phyloP scores from a whole-genome alignment of 495 filamentous ascomycete genomes.

The Neurospora sp. region DNA sequence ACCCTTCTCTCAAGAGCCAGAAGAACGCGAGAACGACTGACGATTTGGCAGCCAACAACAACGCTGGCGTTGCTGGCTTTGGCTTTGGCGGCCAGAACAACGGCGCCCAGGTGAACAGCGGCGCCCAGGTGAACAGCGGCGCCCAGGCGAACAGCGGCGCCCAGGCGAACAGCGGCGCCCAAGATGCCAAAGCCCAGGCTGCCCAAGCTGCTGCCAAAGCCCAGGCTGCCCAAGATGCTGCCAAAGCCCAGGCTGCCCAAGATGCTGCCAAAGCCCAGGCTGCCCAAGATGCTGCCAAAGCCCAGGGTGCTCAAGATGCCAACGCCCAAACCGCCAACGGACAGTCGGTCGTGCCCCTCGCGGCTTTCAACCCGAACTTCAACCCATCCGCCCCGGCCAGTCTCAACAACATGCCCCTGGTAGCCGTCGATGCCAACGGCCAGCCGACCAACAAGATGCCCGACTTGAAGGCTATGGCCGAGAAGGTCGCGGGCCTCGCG shows the following conservation, averaged over 20 bases:
- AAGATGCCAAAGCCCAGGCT: too few species aligned
- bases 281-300: too few species aligned
- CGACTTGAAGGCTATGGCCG: neutral
- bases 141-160: too few species aligned
- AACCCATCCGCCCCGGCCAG: neutral
- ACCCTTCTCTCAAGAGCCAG: neutral
- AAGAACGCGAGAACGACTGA: neutral
- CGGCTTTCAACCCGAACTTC: neutral
- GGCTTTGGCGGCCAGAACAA: neutral
- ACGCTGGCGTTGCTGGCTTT: neutral
- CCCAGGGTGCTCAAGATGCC: too few species aligned
- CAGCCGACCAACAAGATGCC: neutral
- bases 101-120: neutral
- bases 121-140: too few species aligned
- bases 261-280: too few species aligned
- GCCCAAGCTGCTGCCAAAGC: too few species aligned
- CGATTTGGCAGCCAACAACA: neutral
- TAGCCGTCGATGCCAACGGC: neutral
- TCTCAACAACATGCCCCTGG: neutral
- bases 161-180: too few species aligned
- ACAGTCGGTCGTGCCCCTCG: neutral
- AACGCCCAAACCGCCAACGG: too few species aligned
- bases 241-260: too few species aligned
- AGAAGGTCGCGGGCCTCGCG: neutral
- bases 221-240: too few species aligned